Evolutionary conservation across 225 moss, liverwort and hornwort genomes (phyloP).

Genomic region (Sphagnum contortum): DNA sequence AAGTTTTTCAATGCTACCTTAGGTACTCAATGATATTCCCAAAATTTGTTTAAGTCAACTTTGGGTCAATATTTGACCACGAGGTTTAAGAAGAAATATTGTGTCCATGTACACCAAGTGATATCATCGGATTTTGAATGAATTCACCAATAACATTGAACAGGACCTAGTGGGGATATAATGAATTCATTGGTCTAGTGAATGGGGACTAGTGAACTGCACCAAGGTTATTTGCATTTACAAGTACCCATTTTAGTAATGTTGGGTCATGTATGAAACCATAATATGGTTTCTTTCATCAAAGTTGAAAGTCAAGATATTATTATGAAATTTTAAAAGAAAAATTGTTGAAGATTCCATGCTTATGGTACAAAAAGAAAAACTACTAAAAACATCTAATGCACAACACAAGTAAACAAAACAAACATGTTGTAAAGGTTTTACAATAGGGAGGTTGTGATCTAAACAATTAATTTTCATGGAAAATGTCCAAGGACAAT

Average conservation of each 20-base stretch:
- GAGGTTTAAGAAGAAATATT: background rate
- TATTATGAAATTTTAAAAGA: too few relatives aligned
- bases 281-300: background rate
- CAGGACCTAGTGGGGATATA: background rate
- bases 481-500: too few relatives aligned
- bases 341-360: too few relatives aligned
- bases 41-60: background rate
- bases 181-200: conserved; percentile 13
- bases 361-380: too few relatives aligned
- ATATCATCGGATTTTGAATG: too few relatives aligned
- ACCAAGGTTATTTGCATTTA: conserved; percentile 73
- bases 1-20: conserved; percentile 21
- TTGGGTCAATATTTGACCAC: background rate
- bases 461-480: too few relatives aligned
- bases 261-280: conserved; percentile 43
- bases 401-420: too few relatives aligned
- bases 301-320: background rate
- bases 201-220: conserved; percentile 28
- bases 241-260: conserved; percentile 48
- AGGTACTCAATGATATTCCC: background rate
- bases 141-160: too few relatives aligned
- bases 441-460: too few relatives aligned
- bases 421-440: too few relatives aligned
- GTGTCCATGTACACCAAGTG: too few relatives aligned
- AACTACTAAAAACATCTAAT: too few relatives aligned